A percentile compares a stretch with the other conserved stretches of the same genome.
Evolutionary conservation across 305 asterid genomes (phyloP).

Genomic region (Solanum hybrid): DNA sequence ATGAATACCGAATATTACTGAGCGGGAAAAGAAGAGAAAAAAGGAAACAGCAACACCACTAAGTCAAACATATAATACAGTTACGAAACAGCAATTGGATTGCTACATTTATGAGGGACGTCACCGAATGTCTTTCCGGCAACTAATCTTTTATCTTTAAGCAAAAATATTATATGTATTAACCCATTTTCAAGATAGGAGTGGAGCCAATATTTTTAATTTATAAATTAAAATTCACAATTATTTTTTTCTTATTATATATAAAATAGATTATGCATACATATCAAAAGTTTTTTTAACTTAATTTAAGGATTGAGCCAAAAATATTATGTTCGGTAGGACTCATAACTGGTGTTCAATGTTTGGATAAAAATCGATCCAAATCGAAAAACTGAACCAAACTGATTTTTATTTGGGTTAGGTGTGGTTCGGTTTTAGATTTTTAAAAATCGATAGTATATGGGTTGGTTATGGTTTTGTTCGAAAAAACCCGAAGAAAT

Average conservation of each 20-base stretch:
- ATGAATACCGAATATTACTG: too few species aligned
- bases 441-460: too few species aligned
- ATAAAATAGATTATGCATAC: neutral
- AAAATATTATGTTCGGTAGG: neutral
- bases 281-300: neutral
- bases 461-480: too few species aligned
- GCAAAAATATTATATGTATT: neutral
- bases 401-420: too few species aligned
- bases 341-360: neutral
- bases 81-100: neutral
- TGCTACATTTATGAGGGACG: conserved; percentile 1
- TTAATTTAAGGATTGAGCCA: neutral
- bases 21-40: neutral
- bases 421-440: too few species aligned
- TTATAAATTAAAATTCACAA: neutral
- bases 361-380: too few species aligned
- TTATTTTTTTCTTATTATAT: neutral
- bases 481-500: too few species aligned
- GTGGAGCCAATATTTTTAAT: neutral
- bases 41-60: neutral
- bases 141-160: neutral
- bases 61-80: neutral
- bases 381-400: too few species aligned
- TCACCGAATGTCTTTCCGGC: neutral
- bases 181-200: neutral